A percentile compares a stretch with the other conserved stretches of the same genome.
Evolutionary conservation across 2,329 filamentous ascomycete species (phyloP).

Genomic region (Hirsutella thompsonii): DNA sequence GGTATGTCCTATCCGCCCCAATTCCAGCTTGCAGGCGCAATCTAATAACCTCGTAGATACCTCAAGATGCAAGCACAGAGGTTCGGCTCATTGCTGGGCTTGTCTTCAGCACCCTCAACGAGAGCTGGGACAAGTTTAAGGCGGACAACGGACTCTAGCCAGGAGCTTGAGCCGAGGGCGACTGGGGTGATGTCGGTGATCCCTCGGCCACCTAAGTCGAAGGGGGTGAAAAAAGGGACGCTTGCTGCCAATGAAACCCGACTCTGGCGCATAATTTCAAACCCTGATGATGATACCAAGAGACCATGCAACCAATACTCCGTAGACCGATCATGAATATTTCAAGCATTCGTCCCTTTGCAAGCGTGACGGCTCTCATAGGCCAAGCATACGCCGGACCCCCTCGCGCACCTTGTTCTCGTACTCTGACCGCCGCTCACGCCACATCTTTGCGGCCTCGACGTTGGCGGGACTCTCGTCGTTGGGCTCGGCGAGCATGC

Average conservation of each 20-base stretch:
- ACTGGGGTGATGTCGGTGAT: neutral
- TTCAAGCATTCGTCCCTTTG: neutral
- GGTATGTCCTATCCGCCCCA: constrained; percentile 54
- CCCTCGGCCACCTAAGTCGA: too few relatives aligned
- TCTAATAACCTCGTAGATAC: constrained; percentile 32
- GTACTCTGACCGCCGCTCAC: constrained; percentile 71
- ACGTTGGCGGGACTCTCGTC: constrained; percentile 95
- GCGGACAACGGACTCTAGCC: constrained; percentile 48
- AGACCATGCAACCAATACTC: neutral
- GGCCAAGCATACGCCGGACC: constrained; percentile 64
- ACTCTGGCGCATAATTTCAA: constrained; percentile 6
- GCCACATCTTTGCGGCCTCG: constrained; percentile 93
- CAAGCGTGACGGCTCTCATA: constrained; percentile 27
- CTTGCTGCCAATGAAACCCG: constrained; percentile 7
- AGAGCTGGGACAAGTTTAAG: constrained; percentile 65
- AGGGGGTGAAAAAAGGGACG: neutral
- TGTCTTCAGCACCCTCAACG: constrained; percentile 57
- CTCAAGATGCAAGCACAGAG: constrained; percentile 52
- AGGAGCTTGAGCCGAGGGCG: neutral
- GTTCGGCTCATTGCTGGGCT: constrained; percentile 51
- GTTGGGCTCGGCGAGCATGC: constrained; percentile 94
- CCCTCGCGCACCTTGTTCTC: constrained; percentile 75
- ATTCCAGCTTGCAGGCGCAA: too few relatives aligned
- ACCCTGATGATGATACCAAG: neutral
- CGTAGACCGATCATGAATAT: neutral